Percentiles rank a stretch among this genome's conserved stretches.
Evolutionary conservation across 768 basidiomycete genomes (phyloP).

Genomic region (Xanthoconium stramineum): DNA sequence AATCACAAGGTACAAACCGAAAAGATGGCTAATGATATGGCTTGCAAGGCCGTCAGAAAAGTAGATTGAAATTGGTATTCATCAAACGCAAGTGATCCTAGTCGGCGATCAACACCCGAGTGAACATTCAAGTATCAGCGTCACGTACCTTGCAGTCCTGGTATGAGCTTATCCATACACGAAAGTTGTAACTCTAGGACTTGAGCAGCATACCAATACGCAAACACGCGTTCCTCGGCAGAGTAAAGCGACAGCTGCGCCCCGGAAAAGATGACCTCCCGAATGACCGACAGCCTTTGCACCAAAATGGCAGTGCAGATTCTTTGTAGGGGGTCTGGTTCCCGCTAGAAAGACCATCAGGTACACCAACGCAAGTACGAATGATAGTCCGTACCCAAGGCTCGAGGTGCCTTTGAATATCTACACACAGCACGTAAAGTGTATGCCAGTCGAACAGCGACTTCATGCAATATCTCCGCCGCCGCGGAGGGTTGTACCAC

Average conservation of each 20-base stretch:
- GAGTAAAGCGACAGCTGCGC: constrained; percentile 76
- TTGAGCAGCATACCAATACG: constrained; percentile 69
- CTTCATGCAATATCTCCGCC: constrained; percentile 63
- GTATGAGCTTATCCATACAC: constrained; percentile 48
- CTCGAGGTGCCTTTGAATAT: constrained; percentile 17
- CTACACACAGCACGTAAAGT: constrained; percentile 47
- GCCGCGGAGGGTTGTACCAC: constrained; percentile 68
- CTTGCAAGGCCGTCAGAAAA: constrained; percentile 57
- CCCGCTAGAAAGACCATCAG: constrained; percentile 16
- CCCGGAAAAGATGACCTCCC: constrained; percentile 70
- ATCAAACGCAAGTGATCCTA: constrained; percentile 27
- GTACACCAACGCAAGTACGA: not conserved
- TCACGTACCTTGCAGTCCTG: constrained; percentile 39
- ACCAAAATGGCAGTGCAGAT: constrained; percentile 39
- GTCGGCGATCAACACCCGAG: not conserved
- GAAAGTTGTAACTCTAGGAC: constrained; percentile 56
- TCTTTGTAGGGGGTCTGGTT: constrained; percentile 27
- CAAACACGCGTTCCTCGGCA: constrained; percentile 62
- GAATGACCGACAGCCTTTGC: constrained; percentile 59
- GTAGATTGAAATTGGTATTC: constrained; percentile 51
- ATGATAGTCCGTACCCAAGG: constrained; percentile 13
- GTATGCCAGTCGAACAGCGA: constrained; percentile 63
- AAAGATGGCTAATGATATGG: constrained; percentile 52
- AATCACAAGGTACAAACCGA: constrained; percentile 37
- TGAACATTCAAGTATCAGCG: not conserved